Evolutionary conservation across 73 alveolate genomes (phyloP), one percentile per base, ranked within the genome.

Genomic region (Paramecium primaurelia): DNA sequence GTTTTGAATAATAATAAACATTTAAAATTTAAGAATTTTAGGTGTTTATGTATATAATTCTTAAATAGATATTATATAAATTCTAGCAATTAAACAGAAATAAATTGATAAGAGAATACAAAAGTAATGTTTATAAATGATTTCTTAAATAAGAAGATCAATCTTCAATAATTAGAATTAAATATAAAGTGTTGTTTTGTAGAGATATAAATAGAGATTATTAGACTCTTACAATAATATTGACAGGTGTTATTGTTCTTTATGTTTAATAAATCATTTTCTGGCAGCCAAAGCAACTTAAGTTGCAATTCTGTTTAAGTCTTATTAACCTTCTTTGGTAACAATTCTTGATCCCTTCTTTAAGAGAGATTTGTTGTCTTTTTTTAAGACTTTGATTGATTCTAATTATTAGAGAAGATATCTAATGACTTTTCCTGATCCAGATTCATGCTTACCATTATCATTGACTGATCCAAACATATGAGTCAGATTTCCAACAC

Each of bases 381-480:
- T 93, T 40, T 97, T 98, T 59, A 98, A 95, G 92, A 97, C 93
- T 68, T 97, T 98, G 92, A 88, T 86, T 42, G 92, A 93, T 94
- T 98, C 96, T 49, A 98, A 95, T 95, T 96, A 96, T 92, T 96
- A 84, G 58, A 97, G 96, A 86, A 97, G 92, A 92, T 96, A 97
- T 94, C 99, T 96, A 92, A 98, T 95, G 93, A 92, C 93, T 93
- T 96, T 98, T 71, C 99, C 99, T 44, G 97, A 98, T 34, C 98
- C 96, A 51, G 84, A 86, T 80, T 84, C 92, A 75, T 92, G 95
- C 93, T 96, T 96, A 34, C 98, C 99, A 83, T 96, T 92, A 85
- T 97, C 96, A 91, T 93, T 94, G 64, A 92, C 96, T 92, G 98
- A 96, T 42, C 99, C 98, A 93, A 93, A 97, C 92, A 95, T 95